Base-by-base conservation (phyloP, 2,329 filamentous ascomycete species). In the Fusarium annulatum region DNA sequence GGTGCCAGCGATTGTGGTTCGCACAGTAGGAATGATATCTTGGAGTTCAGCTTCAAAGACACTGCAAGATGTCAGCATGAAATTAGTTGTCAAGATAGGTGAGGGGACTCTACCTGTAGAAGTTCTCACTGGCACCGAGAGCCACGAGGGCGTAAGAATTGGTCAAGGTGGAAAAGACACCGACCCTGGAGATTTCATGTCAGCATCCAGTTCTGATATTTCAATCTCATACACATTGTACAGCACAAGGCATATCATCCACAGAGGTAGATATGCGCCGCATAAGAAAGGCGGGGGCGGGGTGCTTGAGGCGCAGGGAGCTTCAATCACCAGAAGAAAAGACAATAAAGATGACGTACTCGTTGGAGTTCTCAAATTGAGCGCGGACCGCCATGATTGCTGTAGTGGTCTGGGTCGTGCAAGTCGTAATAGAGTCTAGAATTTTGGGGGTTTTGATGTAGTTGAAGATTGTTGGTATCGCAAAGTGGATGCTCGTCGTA, bases 11-110 rank as follows among this genome's bases (percentile, higher is more conserved):
- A 99, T 98, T 66, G 96, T 98, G 77, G 94, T 95, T 85, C 96
- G 94, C 85, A 94, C 96, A 84, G 98, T 98, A 77, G 96, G 96
- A 79, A 99, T 96, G 73, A 98, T 91, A 86, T 98, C 96, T 87
- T 97, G 94, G 71, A 99, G 89, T 87, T 99, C 96, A 73, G 96
- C 92, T 88, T 99, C 96, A 86, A 99, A 98, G 82, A 98, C 90
- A 87, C 94, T 94, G 74, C 39, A 19, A 30, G 26, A 38, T 59
- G 57, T 67, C 45, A 64, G 59, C 36, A 61, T 23, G 38, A 49
- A 30, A 53, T 33, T 36, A 11, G 19, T 36, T 12, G 34, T 46
- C 42, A 23, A 26, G 38, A 41, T 23, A 14, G 34, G 26, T 23
- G 21, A 39, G 15, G 48, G 43, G 45, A 18, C 46, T 66, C 76